Base-by-base conservation (phyloP, 768 basidiomycete genomes). In the Scleroderma bovista region DNA sequence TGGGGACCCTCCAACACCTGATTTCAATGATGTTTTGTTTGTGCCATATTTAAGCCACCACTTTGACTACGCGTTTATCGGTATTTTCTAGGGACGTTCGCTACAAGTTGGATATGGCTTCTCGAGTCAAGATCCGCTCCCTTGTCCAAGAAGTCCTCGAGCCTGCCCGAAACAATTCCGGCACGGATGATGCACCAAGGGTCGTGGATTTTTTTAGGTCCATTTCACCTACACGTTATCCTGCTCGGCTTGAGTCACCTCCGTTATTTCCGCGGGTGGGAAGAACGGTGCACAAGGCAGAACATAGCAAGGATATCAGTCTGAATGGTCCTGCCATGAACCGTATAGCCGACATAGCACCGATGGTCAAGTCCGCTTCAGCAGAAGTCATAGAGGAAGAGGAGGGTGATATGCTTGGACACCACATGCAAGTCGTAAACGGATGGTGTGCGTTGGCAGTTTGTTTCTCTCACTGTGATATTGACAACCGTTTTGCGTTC, bases 371-470 rank as follows among this genome's bases (percentile, higher is more conserved):
- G 45, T 38, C 20, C 33, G 60, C 62, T 10, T 60, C 60, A 32
- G 53, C 51, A 11, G 55, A 62, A 40, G 50, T 68, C 40, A 57
- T 63, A 41, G 66, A 72, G 37, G 68, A 75, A 43, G 66, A 72
- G 32, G 75, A 77, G 20, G 64, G 64, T 3, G 75, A 79, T 43
- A 52, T 79, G 6, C 66, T 72, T n/a, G 60, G 58, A 31, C 72
- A 74, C 44, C 77, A 79, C 60, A 75, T 88, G 72, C 66, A 74
- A 9, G 57, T 85, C 31, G 75, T 86, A 1, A 73, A 79, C 62
- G 86, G 84, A 24, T 84, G 84, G 83, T 62, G 86, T 86, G 58
- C 39, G 77, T 74, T 38, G 24, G 44, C 42, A 52, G 32, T 46
- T 51, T 15, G 16, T 41, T 33, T 43, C 51, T 4, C 22, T 24